Conservation (phyloP, 352 stramenopile species). For the Elongisporangium undulatum region DNA sequence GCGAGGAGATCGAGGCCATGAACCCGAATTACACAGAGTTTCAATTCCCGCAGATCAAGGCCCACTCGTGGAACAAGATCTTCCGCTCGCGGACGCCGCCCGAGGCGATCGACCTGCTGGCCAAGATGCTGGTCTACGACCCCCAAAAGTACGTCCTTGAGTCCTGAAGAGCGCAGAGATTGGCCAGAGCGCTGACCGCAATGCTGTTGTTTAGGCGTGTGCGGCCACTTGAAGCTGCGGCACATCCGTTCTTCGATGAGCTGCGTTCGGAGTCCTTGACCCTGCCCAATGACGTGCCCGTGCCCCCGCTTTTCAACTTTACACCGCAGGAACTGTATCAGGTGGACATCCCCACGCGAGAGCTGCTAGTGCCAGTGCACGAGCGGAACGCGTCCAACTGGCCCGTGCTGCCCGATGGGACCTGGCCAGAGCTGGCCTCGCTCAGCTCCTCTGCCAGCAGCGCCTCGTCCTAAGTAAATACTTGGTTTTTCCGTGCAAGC, state of each 20-base stretch:
- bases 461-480: slow-evolving; percentile 19
- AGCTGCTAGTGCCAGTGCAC: slow-evolving; percentile 75
- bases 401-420: slow-evolving; percentile 63
- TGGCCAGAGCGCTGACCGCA: slow-evolving; percentile 1
- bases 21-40: slow-evolving; percentile 99
- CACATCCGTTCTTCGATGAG: slow-evolving; percentile 99
- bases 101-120: slow-evolving; percentile 97
- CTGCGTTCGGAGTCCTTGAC: slow-evolving; percentile 80
- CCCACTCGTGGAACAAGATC: slow-evolving; percentile 97
- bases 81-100: slow-evolving; percentile 94
- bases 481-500: not conserved
- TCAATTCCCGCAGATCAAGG: slow-evolving; percentile 99
- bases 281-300: slow-evolving; percentile 82
- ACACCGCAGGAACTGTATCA: slow-evolving; percentile 83
- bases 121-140: slow-evolving; percentile 97
- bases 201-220: slow-evolving; percentile 31
- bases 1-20: slow-evolving; percentile 98
- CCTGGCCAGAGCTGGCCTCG: slow-evolving; percentile 47
- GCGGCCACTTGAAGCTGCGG: slow-evolving; percentile 82
- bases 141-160: slow-evolving; percentile 81
- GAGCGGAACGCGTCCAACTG: slow-evolving; percentile 72
- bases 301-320: slow-evolving; percentile 94
- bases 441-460: slow-evolving; percentile 10
- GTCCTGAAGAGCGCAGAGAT: not conserved
- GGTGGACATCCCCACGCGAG: slow-evolving; percentile 60